These are phyloP conservation scores for Epichloe hybrida DNA, from an alignment of 2,329 filamentous ascomycete genomes.

Conservation along the genomic window DNA sequence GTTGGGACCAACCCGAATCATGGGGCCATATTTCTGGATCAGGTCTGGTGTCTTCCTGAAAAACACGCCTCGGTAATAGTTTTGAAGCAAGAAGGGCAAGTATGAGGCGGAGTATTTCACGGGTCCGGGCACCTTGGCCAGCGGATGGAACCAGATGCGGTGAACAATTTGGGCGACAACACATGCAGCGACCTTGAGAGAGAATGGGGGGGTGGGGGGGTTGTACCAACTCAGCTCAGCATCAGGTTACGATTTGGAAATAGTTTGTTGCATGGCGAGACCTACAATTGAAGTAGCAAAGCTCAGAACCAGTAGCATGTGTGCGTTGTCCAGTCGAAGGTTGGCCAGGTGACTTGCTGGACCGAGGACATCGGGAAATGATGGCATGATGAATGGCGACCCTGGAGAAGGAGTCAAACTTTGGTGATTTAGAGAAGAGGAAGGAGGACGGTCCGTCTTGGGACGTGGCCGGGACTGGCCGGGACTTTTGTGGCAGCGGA, in stretches of 20 bases:
- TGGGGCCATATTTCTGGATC: constrained; percentile 17
- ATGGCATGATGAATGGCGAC: neutral
- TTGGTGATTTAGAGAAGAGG: too few species aligned
- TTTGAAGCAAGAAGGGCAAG: constrained; percentile 9
- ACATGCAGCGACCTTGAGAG: constrained; percentile 4
- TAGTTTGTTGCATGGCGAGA: neutral
- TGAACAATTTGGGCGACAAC: constrained; percentile 7
- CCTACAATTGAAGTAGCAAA: neutral
- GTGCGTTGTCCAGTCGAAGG: neutral
- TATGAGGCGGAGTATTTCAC: constrained; percentile 10
- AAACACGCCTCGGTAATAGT: constrained; percentile 8
- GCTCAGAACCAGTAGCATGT: neutral
- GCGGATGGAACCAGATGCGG: constrained; percentile 17
- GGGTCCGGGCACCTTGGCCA: constrained; percentile 17
- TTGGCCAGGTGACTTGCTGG: neutral
- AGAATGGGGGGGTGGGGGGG: too few species aligned
- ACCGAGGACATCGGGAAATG: neutral
- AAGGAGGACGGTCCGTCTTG: too few species aligned
- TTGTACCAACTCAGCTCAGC: neutral
- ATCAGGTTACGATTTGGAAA: neutral
- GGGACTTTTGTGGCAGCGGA: too few species aligned
- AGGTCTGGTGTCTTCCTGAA: constrained; percentile 9
- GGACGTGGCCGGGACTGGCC: too few species aligned
- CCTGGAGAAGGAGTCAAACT: too few species aligned
- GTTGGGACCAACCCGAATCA: constrained; percentile 28